Conservation (phyloP, 164 flowering plant genomes). For the Hamamelis virginiana region DNA sequence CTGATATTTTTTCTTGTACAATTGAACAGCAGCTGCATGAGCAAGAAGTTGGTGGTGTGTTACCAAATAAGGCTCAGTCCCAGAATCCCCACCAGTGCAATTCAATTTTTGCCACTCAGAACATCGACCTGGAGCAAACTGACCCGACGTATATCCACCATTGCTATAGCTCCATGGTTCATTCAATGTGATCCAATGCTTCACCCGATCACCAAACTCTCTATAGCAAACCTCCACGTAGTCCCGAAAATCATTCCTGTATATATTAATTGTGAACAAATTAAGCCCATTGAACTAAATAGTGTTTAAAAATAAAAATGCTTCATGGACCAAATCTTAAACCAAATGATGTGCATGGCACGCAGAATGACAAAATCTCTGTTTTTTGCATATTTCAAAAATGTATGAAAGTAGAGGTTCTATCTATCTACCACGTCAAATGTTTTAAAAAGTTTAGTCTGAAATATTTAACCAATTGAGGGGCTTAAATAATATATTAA, state of each 20-base stretch:
- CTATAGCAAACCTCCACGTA: slow-evolving; percentile 10
- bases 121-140: slow-evolving; percentile 6
- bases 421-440: too few species aligned
- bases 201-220: slow-evolving; percentile 15
- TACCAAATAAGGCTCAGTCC: slow-evolving; percentile 12
- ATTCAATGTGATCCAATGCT: slow-evolving; percentile 13
- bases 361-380: too few species aligned
- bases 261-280: too few species aligned
- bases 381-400: too few species aligned
- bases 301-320: too few species aligned
- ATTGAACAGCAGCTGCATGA: slow-evolving; percentile 12
- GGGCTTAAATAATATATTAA: too few species aligned
- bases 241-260: slow-evolving; percentile 10
- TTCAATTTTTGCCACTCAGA: background rate
- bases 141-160: slow-evolving; percentile 3
- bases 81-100: slow-evolving; percentile 11
- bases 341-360: too few species aligned
- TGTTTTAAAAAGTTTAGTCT: too few species aligned
- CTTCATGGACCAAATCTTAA: too few species aligned
- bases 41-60: slow-evolving; percentile 13
- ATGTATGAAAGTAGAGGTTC: too few species aligned
- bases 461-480: too few species aligned
- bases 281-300: too few species aligned
- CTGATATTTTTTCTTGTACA: slow-evolving; percentile 14
- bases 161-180: slow-evolving; percentile 6